phyloP scores from a whole-genome alignment of 2,329 filamentous ascomycete genomes.

The Colletotrichum camelliae region DNA sequence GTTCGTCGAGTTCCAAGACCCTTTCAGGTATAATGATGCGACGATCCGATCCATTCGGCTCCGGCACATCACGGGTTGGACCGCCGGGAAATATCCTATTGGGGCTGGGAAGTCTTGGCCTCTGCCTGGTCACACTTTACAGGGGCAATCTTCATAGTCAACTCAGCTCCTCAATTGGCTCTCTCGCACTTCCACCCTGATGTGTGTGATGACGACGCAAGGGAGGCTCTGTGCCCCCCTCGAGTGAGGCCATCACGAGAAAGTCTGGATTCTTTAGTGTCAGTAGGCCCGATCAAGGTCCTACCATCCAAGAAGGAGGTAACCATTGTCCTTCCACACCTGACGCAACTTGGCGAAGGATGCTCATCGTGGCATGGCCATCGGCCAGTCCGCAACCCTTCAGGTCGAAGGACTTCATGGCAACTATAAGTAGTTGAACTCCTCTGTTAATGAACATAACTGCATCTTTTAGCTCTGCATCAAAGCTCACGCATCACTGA shows the following conservation, averaged over 20 bases:
- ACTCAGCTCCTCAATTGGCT: neutral
- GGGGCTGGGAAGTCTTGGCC: neutral
- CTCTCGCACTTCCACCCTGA: neutral
- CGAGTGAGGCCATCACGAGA: neutral
- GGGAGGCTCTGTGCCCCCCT: neutral
- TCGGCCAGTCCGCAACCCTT: neutral
- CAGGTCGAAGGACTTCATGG: neutral
- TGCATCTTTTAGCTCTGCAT: neutral
- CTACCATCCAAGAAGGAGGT: neutral
- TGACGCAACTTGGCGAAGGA: neutral
- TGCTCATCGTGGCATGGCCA: neutral
- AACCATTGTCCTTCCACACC: neutral
- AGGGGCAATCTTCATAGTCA: neutral
- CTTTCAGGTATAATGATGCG: neutral
- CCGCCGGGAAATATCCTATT: neutral
- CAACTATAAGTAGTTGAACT: neutral
- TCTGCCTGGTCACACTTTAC: neutral
- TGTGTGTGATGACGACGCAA: neutral
- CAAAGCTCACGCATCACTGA: neutral
- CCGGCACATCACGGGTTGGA: neutral
- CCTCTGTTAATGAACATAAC: neutral
- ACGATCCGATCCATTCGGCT: neutral
- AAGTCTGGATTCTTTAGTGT: neutral
- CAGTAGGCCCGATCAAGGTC: neutral
- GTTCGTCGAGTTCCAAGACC: rapidly evolving